These are phyloP conservation scores for Saposhnikovia divaricata DNA, from an alignment of 129 eudicot species.

Conservation along the genomic window DNA sequence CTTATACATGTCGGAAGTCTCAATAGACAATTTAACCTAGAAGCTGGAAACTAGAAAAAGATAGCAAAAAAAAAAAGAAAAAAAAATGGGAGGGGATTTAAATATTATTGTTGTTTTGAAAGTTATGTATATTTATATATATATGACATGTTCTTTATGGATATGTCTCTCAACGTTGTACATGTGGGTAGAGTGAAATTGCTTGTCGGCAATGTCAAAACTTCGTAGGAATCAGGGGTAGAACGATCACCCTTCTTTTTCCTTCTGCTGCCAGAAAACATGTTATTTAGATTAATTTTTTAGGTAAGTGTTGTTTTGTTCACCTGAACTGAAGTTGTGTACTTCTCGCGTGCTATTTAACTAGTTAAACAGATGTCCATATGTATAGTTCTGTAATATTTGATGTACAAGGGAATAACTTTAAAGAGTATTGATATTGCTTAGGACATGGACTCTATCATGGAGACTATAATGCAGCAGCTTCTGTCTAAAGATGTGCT, in stretches of 20 bases:
- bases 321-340: background rate
- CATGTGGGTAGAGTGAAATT: background rate
- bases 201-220: background rate
- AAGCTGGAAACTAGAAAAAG: background rate
- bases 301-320: background rate
- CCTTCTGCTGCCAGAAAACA: background rate
- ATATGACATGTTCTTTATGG: background rate
- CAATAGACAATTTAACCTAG: background rate
- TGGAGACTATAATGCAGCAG: conserved; percentile 98
- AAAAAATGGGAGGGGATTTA: background rate
- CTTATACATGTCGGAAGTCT: background rate
- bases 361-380: background rate
- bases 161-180: background rate
- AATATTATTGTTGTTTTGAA: background rate
- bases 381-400: background rate
- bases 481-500: conserved; percentile 91
- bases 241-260: background rate
- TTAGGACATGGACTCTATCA: conserved; percentile 90
- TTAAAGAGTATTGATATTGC: background rate
- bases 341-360: background rate
- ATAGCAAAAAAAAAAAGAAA: background rate
- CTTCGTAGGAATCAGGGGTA: background rate
- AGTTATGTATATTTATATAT: background rate
- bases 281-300: background rate
- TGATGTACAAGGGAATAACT: background rate